Percentiles rank a stretch among this genome's conserved stretches.
Evolutionary conservation across 176 grass and related monocot species (phyloP).

Genomic region (Microstegium vimineum): DNA sequence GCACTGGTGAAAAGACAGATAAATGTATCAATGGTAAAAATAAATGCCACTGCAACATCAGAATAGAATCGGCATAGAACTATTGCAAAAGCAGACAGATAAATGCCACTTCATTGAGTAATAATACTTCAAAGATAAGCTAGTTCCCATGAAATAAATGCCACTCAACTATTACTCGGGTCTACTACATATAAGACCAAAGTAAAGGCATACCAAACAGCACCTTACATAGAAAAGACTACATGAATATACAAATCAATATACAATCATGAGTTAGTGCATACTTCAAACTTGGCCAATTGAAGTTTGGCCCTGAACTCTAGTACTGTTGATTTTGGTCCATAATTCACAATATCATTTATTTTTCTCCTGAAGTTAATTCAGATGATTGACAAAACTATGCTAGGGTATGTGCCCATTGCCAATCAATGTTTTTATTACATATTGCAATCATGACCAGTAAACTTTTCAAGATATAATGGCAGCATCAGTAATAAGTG

Average conservation of each 20-base stretch:
- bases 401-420: background rate
- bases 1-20: constrained; percentile 41
- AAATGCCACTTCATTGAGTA: too few relatives aligned
- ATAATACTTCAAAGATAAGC: background rate
- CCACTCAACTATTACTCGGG: background rate
- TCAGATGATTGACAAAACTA: background rate
- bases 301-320: background rate
- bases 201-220: background rate
- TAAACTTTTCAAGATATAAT: background rate
- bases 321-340: background rate
- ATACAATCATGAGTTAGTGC: background rate
- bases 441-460: background rate
- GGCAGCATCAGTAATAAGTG: background rate
- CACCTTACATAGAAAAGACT: background rate
- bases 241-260: background rate
- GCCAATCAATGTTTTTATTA: background rate
- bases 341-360: background rate
- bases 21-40: constrained; percentile 5
- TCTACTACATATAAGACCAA: too few relatives aligned
- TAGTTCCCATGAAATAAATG: background rate
- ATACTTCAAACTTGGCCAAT: background rate
- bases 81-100: background rate
- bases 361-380: background rate
- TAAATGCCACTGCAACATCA: constrained; percentile 9
- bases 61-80: background rate